These are phyloP conservation scores for Neobulgaria alba DNA, from an alignment of 2,329 filamentous ascomycete species.

Conservation along the genomic window DNA sequence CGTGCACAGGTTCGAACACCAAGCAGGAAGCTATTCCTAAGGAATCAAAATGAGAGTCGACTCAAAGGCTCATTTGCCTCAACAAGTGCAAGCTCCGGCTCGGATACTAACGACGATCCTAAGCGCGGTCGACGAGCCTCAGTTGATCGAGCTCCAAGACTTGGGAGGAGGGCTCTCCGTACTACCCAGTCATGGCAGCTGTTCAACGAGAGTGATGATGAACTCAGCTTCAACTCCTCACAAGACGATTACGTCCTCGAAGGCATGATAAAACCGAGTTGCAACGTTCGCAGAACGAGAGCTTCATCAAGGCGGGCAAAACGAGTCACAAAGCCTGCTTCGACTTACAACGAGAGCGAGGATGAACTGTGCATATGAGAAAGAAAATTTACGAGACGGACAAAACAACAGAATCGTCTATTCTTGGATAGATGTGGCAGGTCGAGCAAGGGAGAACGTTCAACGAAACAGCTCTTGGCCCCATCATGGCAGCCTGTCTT, in stretches of 20 bases:
- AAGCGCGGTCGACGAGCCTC: conserved; percentile 4
- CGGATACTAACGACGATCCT: conserved; percentile 2
- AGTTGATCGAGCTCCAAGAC: conserved; percentile 14
- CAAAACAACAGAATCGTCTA: too few species aligned
- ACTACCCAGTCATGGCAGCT: conserved; percentile 16
- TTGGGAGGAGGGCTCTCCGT: conserved; percentile 12
- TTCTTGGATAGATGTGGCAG: too few species aligned
- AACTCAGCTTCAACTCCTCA: conserved; percentile 22
- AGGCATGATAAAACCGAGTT: conserved; percentile 12
- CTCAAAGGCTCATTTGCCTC: conserved; percentile 12
- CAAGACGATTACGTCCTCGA: conserved; percentile 8
- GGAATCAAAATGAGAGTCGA: conserved; percentile 7
- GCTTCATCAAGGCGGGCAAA: neutral
- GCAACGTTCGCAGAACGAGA: conserved; percentile 6
- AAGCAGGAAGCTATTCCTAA: conserved; percentile 6
- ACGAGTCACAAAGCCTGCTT: neutral
- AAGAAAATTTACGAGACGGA: too few species aligned
- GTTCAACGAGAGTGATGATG: conserved; percentile 26
- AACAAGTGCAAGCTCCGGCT: conserved; percentile 4
- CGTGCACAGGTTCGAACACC: conserved; percentile 6
- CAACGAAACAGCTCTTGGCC: too few species aligned
- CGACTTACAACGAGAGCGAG: conserved; percentile 19
- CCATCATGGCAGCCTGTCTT: too few species aligned
- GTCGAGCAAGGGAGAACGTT: too few species aligned
- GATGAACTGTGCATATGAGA: conserved; percentile 26